phyloP scores from a whole-genome alignment of 2,329 filamentous ascomycete species.

The Grosmannia clavigera region DNA sequence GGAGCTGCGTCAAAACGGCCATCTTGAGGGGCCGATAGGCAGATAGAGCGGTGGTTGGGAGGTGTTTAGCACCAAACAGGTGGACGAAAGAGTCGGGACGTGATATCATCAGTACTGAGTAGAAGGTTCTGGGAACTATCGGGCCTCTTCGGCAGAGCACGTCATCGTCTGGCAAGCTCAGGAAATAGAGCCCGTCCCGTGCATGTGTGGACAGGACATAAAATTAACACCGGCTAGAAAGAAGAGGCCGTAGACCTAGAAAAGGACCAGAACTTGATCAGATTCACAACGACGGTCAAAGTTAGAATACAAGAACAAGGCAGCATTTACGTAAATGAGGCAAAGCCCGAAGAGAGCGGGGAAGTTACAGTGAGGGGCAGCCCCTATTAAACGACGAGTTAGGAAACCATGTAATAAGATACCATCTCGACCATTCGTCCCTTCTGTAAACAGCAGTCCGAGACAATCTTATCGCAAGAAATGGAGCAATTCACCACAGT shows the following conservation, averaged over 20 bases:
- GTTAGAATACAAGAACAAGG: not conserved
- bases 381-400: too few relatives aligned
- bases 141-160: not conserved
- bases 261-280: not conserved
- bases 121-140: not conserved
- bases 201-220: too few relatives aligned
- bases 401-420: too few relatives aligned
- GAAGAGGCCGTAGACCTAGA: not conserved
- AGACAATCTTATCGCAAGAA: too few relatives aligned
- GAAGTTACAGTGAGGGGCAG: not conserved
- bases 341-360: not conserved
- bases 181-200: too few relatives aligned
- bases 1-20: conserved; percentile 30
- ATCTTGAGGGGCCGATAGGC: conserved; percentile 10
- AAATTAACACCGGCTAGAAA: too few relatives aligned
- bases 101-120: not conserved
- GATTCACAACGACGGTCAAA: too few relatives aligned
- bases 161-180: not conserved
- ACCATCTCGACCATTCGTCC: too few relatives aligned
- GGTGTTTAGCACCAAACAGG: not conserved
- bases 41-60: not conserved
- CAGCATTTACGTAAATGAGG: not conserved
- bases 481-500: too few relatives aligned
- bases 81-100: not conserved
- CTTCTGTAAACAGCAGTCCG: not conserved